Base-by-base conservation (phyloP, 257 asterid genomes). In the Voacanga thouarsii region DNA sequence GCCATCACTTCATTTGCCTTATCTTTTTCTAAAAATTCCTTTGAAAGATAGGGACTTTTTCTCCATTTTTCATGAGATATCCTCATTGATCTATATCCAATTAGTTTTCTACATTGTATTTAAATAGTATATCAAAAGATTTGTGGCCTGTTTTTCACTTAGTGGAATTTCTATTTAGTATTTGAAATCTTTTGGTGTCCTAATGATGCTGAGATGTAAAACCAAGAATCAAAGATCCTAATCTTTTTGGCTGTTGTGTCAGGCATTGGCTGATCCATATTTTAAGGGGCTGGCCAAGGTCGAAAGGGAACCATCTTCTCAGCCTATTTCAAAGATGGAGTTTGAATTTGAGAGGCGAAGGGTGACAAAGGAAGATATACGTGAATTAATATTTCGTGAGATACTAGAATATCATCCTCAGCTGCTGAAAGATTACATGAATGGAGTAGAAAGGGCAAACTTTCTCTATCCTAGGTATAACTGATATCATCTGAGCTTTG, bases 281-380 rank as follows among this genome's bases (percentile, higher is more conserved):
- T 93, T 93, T 77, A 89, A 80, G 87, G 96, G 96, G 59, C 86
- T 92, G 82, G 88, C 94, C 33, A 92, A 85, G 87, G 86, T 82
- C 77, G 96, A 87, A 82, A 89, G 97, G 85, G 97, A 91, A 83
- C 97, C 97, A 43, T 91, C 94, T 78, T 88, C 95, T 80, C 89
- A 79, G 71, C 91, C 95, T 43, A 91, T 91, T 72, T 87, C 95
- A 1, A 92, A 91, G 87, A 75, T 92, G 90, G 96, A 92, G 83
- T 92, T 92, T 72, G 96, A 92, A 80, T 92, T 90, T 85, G 96
- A 92, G 89, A 91, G 97, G 82, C 89, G 96, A 80, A 88, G 95
- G 81, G 96, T 87, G 69, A 91, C 94, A 45, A 92, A 91, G 86
- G 97, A 92, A 78, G 95, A 91, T 73, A 73, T 92, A 45, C 85